Percentiles rank a stretch among this genome's conserved stretches.
These are phyloP conservation scores for Saccharomycopsis hybrid DNA, from an alignment of 1,139 yeast species.

Conservation along the genomic window DNA sequence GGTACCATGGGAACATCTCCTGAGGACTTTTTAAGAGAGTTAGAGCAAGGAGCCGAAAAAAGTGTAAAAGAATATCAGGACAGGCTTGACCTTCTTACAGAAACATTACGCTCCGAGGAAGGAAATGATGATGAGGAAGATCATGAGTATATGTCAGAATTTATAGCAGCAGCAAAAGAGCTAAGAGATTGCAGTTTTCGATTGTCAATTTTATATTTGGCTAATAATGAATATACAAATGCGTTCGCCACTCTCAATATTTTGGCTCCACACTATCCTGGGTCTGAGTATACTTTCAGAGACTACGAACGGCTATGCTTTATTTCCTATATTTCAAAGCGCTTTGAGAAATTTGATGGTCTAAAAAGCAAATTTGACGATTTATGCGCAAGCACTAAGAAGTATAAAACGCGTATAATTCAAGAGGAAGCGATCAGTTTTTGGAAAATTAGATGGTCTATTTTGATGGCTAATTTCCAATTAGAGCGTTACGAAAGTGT, in stretches of 20 bases:
- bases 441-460: constrained; percentile 16
- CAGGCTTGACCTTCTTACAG: background rate
- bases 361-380: background rate
- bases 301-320: constrained; percentile 14
- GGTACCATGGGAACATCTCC: background rate
- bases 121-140: background rate
- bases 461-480: constrained; percentile 17
- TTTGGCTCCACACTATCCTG: constrained; percentile 1
- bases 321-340: constrained; percentile 5
- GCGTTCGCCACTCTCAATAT: constrained; percentile 3
- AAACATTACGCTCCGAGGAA: background rate
- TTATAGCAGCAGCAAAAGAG: background rate
- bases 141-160: background rate
- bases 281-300: constrained; percentile 1
- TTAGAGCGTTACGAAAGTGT: constrained; percentile 2
- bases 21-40: background rate
- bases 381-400: background rate
- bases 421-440: constrained; percentile 9
- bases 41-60: constrained; percentile 20
- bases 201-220: constrained; percentile 6
- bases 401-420: background rate
- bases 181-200: background rate
- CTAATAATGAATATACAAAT: constrained; percentile 2
- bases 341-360: background rate
- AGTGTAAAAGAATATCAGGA: background rate